Conservation (phyloP, 495 filamentous ascomycete species). For the Xylaria acuta region DNA sequence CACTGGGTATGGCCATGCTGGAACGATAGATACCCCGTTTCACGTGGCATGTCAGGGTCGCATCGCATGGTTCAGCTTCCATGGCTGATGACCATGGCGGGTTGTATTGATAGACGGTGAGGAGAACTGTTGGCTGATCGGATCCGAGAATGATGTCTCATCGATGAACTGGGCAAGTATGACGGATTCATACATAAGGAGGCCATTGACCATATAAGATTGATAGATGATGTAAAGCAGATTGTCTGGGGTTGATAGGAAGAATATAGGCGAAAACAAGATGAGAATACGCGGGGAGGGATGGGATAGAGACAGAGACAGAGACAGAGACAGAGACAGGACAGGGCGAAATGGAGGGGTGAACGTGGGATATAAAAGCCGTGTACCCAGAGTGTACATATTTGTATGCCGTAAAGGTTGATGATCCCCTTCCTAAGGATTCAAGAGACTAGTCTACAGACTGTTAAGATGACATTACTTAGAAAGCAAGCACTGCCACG, state of each 20-base stretch:
- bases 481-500: background rate
- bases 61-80: constrained; percentile 8
- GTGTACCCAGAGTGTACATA: background rate
- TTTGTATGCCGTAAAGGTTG: background rate
- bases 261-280: background rate
- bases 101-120: background rate
- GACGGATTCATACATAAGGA: background rate
- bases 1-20: background rate
- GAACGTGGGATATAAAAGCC: background rate
- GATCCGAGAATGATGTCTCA: background rate
- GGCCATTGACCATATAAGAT: background rate
- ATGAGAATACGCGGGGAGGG: background rate
- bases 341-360: too few relatives aligned
- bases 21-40: background rate
- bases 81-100: background rate
- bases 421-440: background rate
- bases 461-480: background rate
- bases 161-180: background rate
- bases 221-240: background rate
- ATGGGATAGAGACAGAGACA: background rate
- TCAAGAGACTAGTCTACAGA: background rate
- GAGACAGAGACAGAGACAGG: background rate
- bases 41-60: constrained; percentile 6
- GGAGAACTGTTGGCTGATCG: background rate
- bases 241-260: background rate